phyloP scores from a whole-genome alignment of 306 rosid genomes.

The Phaseolus lunatus region DNA sequence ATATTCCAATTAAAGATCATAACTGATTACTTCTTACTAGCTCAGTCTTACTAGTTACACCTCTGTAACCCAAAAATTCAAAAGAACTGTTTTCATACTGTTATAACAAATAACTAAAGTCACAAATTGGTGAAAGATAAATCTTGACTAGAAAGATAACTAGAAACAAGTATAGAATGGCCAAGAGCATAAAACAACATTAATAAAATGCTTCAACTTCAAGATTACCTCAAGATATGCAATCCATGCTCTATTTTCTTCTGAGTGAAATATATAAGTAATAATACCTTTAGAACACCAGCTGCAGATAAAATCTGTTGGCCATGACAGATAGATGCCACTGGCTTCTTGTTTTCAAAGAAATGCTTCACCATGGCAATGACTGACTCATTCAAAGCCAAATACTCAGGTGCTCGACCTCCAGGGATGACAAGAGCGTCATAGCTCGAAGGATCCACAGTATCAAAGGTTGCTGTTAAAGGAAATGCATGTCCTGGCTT shows the following conservation, averaged over 20 bases:
- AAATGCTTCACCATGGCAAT: conserved; percentile 53
- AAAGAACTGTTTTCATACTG: not conserved
- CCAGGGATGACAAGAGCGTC: conserved; percentile 67
- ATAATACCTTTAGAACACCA: conserved; percentile 76
- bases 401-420: conserved; percentile 55
- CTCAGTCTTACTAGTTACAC: conserved; percentile 18
- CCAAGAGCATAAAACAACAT: not conserved
- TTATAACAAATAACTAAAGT: not conserved
- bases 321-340: conserved; percentile 64
- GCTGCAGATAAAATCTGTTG: conserved; percentile 90
- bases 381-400: conserved; percentile 51
- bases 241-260: not conserved
- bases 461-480: conserved; percentile 68
- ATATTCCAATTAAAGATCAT: not conserved
- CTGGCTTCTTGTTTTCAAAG: conserved; percentile 55
- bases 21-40: not conserved
- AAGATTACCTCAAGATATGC: not conserved
- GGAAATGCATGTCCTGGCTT: conserved; percentile 79
- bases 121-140: not conserved
- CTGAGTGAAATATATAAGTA: not conserved
- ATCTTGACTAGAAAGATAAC: conserved; percentile 8
- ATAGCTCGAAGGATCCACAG: conserved; percentile 65
- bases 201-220: conserved; percentile 6
- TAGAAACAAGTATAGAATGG: not conserved
- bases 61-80: conserved; percentile 18